Evolutionary conservation across 2,329 filamentous ascomycete species (phyloP).

Genomic region (Plectosphaerella cucumerina): DNA sequence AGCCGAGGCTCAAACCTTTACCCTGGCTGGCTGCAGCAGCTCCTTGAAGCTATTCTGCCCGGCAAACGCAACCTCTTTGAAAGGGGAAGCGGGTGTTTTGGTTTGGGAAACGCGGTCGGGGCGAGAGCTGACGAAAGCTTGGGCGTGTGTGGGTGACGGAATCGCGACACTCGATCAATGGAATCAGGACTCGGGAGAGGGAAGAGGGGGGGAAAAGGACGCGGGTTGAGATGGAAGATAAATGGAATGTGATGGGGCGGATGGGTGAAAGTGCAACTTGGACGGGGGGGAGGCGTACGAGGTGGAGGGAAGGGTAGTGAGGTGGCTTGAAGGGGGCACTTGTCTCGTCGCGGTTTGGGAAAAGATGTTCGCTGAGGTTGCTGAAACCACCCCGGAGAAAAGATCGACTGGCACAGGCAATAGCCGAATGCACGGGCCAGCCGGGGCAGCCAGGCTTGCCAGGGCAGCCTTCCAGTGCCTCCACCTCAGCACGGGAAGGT

Average conservation of each 20-base stretch:
- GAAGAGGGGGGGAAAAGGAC: neutral
- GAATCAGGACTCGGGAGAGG: neutral
- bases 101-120: constrained; percentile 7
- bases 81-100: constrained; percentile 12
- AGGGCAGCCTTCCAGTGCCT: too few relatives aligned
- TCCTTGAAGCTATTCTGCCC: constrained; percentile 10
- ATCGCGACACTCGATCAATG: neutral
- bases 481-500: too few relatives aligned
- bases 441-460: too few relatives aligned
- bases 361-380: constrained; percentile 15
- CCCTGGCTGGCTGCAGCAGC: constrained; percentile 20
- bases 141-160: too few relatives aligned
- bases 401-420: constrained; percentile 10
- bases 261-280: constrained; percentile 1
- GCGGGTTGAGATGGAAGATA: neutral
- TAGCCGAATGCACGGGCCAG: neutral
- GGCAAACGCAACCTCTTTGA: constrained; percentile 2
- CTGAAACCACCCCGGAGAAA: constrained; percentile 20
- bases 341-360: constrained; percentile 22
- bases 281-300: neutral
- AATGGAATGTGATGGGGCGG: neutral
- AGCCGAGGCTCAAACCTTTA: constrained; percentile 32
- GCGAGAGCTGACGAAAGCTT: too few relatives aligned
- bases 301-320: constrained; percentile 1
- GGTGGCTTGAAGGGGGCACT: constrained; percentile 9